These are phyloP conservation scores for Conringia planisiliqua DNA, from an alignment of 345 rosid species.

Conservation along the genomic window DNA sequence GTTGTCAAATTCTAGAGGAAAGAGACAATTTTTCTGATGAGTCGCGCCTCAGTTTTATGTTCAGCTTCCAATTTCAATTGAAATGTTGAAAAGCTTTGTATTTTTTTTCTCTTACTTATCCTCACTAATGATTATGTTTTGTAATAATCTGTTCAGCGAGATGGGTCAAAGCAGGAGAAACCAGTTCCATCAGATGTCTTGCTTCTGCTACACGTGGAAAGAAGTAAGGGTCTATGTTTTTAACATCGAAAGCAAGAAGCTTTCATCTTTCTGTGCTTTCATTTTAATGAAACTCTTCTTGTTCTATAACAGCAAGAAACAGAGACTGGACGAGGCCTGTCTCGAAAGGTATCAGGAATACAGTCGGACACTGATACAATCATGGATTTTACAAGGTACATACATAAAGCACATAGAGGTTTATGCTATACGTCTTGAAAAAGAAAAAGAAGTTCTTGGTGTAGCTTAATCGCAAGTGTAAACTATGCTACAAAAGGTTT, in stretches of 20 bases:
- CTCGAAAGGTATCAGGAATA: constrained; percentile 87
- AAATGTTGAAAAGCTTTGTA: neutral
- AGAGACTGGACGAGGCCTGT: constrained; percentile 89
- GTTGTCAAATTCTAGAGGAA: neutral
- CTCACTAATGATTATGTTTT: neutral
- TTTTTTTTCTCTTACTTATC: neutral
- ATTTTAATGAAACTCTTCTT: neutral
- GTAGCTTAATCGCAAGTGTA: neutral
- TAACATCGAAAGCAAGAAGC: neutral
- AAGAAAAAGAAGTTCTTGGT: neutral
- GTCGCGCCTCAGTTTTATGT: neutral
- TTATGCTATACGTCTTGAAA: neutral
- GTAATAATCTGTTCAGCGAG: constrained; percentile 37
- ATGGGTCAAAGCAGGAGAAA: constrained; percentile 35
- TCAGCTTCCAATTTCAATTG: neutral
- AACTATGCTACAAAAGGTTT: neutral
- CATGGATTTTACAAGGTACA: constrained; percentile 92
- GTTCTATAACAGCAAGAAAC: constrained; percentile 43
- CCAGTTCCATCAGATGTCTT: constrained; percentile 41
- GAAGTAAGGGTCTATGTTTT: constrained; percentile 41
- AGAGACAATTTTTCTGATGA: neutral
- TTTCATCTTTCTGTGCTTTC: neutral
- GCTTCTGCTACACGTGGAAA: constrained; percentile 51
- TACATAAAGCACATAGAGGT: neutral
- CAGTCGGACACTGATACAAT: constrained; percentile 74